These are phyloP conservation scores for Suillus placidus DNA, from an alignment of 768 basidiomycete species.

Conservation along the genomic window DNA sequence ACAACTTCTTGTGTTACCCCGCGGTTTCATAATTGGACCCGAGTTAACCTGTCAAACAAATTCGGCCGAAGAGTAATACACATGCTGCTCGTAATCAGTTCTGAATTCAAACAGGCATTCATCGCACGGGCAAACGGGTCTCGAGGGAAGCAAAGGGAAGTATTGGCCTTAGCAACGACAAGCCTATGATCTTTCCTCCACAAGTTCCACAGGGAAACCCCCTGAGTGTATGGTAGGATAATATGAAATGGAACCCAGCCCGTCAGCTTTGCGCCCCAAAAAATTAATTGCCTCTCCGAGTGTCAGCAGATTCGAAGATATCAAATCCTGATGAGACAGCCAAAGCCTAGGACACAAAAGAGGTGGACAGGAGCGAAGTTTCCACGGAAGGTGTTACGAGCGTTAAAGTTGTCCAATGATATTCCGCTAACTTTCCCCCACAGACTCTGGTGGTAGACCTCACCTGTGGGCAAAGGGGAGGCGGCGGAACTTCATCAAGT, in stretches of 20 bases:
- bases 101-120: slow-evolving; percentile 9
- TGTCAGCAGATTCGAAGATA: slow-evolving; percentile 1
- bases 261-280: neutral
- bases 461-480: slow-evolving; percentile 2
- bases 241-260: slow-evolving; percentile 1
- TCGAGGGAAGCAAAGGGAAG: neutral
- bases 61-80: slow-evolving; percentile 15
- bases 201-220: neutral
- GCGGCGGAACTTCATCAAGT: neutral
- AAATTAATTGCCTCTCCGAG: neutral
- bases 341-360: neutral
- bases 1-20: slow-evolving; percentile 16
- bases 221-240: slow-evolving; percentile 1
- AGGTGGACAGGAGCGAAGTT: neutral
- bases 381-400: neutral
- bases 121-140: slow-evolving; percentile 20
- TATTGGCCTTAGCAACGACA: slow-evolving; percentile 7
- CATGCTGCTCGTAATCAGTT: slow-evolving; percentile 24
- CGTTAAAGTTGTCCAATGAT: neutral
- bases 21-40: slow-evolving; percentile 21
- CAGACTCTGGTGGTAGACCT: neutral
- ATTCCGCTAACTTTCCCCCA: neutral
- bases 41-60: slow-evolving; percentile 14
- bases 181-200: neutral
- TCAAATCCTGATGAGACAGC: neutral